These are phyloP conservation scores for Tetrahymena borealis DNA, from an alignment of 73 alveolate species.

Conservation along the genomic window DNA sequence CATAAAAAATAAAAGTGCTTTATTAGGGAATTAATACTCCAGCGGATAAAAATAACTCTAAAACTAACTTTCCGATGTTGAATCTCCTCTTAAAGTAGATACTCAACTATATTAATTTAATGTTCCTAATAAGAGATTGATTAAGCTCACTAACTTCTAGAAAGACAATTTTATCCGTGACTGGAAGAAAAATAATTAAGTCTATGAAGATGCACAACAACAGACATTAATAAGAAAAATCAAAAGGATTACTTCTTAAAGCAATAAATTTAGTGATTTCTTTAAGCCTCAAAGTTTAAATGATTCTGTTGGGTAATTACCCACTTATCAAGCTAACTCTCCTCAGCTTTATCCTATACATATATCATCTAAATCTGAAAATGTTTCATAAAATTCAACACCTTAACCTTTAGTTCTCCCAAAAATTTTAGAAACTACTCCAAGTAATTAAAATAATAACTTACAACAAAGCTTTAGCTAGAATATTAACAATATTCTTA, in stretches of 20 bases:
- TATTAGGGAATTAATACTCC: neutral
- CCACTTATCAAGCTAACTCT: no score
- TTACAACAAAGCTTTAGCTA: neutral
- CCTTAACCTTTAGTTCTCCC: neutral
- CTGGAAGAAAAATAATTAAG: neutral
- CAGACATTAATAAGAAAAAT: neutral
- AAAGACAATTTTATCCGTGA: neutral
- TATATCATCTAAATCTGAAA: no score
- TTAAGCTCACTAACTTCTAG: neutral
- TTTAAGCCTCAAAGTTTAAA: neutral
- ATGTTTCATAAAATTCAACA: no score
- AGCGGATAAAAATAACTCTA: neutral
- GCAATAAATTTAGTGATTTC: neutral
- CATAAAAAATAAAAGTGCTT: neutral
- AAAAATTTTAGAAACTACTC: neutral
- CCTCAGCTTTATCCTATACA: no score
- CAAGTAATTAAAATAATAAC: neutral
- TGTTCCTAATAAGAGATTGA: neutral
- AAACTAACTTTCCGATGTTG: neutral
- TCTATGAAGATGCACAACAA: neutral
- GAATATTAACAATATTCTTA: neutral
- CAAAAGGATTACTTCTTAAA: neutral
- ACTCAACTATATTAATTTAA: neutral
- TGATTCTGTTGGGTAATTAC: neutral
- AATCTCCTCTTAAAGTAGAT: neutral